These are phyloP conservation scores for Platismatia glauca DNA, from an alignment of 495 filamentous ascomycete species.

Conservation along the genomic window DNA sequence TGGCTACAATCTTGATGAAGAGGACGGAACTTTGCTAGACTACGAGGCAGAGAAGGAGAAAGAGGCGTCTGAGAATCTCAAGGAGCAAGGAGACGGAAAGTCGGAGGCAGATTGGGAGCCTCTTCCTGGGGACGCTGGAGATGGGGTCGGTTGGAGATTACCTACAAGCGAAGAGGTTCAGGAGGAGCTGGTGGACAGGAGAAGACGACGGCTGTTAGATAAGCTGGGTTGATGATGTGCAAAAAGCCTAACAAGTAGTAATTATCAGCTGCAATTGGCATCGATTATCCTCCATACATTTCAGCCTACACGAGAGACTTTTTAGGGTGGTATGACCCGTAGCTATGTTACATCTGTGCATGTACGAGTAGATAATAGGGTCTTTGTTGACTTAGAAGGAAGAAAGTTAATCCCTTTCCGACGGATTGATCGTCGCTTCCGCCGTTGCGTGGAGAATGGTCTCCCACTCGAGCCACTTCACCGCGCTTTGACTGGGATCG, in stretches of 20 bases:
- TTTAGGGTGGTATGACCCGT: not conserved
- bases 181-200: conserved; percentile 82
- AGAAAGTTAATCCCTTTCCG: not conserved
- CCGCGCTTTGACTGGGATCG: not conserved
- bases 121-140: conserved; percentile 76
- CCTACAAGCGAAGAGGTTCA: conserved; percentile 84
- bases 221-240: conserved; percentile 51
- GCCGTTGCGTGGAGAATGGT: not conserved
- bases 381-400: not conserved
- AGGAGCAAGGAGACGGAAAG: conserved; percentile 33
- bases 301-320: not conserved
- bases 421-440: not conserved
- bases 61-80: conserved; percentile 61
- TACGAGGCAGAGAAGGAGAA: conserved; percentile 81
- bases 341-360: not conserved
- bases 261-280: not conserved
- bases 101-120: conserved; percentile 61
- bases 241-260: not conserved
- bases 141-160: conserved; percentile 75
- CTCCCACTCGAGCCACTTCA: too few species aligned
- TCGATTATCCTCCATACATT: not conserved
- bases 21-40: conserved; percentile 72
- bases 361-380: not conserved
- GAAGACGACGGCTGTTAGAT: conserved; percentile 71
- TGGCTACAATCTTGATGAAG: conserved; percentile 88